Base-by-base conservation (phyloP, 768 basidiomycete species). In the Tricholoma saponaceum region DNA sequence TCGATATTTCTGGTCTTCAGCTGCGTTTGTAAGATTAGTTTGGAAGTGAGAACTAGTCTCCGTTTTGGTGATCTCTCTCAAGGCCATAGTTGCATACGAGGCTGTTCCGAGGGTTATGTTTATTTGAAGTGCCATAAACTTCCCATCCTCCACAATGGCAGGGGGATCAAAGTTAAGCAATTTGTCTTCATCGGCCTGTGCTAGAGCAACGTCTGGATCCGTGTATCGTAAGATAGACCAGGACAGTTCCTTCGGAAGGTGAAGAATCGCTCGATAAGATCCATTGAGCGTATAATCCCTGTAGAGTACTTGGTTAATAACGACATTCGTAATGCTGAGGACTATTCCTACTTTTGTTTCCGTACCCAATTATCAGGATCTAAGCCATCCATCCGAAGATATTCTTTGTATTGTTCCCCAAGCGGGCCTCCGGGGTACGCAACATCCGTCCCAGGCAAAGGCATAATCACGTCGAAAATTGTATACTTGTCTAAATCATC, bases 11-110 rank as follows among this genome's bases (percentile, higher is more conserved):
- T 95, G 92, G 67, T 95, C 92, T 68, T 90, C 91, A 20, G 90
- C 86, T 30, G 82, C 78, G 53, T 78, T 80, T 12, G 92, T 95
- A 59, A 95, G 78, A 62, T 76, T 75, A n/a, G 81, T 89, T 68
- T 97, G 95, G 74, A 86, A 87, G 65, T 94, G 93, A 39, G 93
- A 88, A 69, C 92, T 94, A 18, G 95, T 98, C 66, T 98, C 95
- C 32, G 89, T 92, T 75, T 96, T 98, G 13, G 95, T 94, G 44
- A 97, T 84, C 73, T 97, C 94, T 41, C 94, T 84, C 63, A 99
- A 71, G 3, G 95, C 96, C 97, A 99, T 99, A 2, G 97, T 99
- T 1, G 97, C 97, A 72, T 98, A 99, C 4, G 93, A 89, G 0
- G 93, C 90, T 6, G 93, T 92, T 13, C 91, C 93, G 14, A 99